Evolutionary conservation across 257 asterid genomes (phyloP).

Genomic region (Paraleonurus japonicus): DNA sequence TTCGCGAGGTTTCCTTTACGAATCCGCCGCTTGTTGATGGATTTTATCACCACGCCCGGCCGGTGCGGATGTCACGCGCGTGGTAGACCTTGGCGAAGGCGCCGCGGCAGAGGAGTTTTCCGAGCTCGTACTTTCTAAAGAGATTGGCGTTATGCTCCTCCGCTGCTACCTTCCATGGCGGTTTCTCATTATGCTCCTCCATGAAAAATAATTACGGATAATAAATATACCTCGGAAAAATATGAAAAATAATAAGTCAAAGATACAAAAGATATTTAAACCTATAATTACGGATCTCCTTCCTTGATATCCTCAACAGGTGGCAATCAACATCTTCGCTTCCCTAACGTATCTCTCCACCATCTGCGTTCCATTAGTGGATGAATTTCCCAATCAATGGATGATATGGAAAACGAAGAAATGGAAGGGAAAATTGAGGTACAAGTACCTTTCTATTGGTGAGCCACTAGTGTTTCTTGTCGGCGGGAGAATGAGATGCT

Average conservation of each 20-base stretch:
- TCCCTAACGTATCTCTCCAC: slow-evolving; percentile 80
- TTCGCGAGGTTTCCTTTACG: slow-evolving; percentile 43
- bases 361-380: slow-evolving; percentile 39
- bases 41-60: slow-evolving; percentile 64
- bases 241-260: too few species aligned
- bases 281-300: too few species aligned
- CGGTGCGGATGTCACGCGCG: slow-evolving; percentile 50
- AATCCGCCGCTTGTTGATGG: slow-evolving; percentile 57
- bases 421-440: background rate
- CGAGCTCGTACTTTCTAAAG: slow-evolving; percentile 63
- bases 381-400: background rate
- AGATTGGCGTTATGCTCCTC: slow-evolving; percentile 26
- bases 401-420: background rate
- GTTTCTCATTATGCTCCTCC: too few species aligned
- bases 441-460: slow-evolving; percentile 64
- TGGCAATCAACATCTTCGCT: slow-evolving; percentile 64
- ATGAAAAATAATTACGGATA: too few species aligned
- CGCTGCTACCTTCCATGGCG: background rate
- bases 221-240: too few species aligned
- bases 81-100: slow-evolving; percentile 83
- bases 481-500: slow-evolving; percentile 46
- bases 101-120: slow-evolving; percentile 66
- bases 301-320: too few species aligned
- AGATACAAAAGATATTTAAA: too few species aligned
- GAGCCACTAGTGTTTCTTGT: slow-evolving; percentile 96